Evolutionary conservation across 1,139 yeast genomes (phyloP).

Genomic region (Ogataea hybrid): DNA sequence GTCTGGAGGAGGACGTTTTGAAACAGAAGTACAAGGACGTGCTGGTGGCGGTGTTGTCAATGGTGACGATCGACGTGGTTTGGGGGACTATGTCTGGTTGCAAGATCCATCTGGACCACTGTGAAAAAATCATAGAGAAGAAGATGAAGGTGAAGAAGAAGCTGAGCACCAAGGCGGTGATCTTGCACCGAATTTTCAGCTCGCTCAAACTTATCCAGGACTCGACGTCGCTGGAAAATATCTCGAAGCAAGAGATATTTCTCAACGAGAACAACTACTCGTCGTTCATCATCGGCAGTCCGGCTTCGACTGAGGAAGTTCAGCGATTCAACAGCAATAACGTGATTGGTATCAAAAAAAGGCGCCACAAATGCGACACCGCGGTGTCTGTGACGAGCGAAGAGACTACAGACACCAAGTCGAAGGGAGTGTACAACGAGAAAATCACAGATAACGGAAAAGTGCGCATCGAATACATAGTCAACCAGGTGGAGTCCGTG

Average conservation of each 20-base stretch:
- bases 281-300: conserved; percentile 31
- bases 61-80: conserved; percentile 85
- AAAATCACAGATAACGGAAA: conserved; percentile 41
- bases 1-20: conserved; percentile 46
- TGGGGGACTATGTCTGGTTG: conserved; percentile 94
- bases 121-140: conserved; percentile 70
- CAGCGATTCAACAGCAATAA: conserved; percentile 23
- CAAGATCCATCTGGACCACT: conserved; percentile 67
- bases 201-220: conserved; percentile 75
- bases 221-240: conserved; percentile 56
- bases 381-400: background rate
- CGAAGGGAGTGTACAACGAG: conserved; percentile 37
- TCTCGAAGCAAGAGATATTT: conserved; percentile 33
- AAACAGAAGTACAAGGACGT: conserved; percentile 82
- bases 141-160: conserved; percentile 66
- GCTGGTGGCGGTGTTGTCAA: conserved; percentile 76
- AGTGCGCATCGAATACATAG: conserved; percentile 47
- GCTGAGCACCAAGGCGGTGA: conserved; percentile 71
- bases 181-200: conserved; percentile 75
- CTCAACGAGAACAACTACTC: conserved; percentile 33
- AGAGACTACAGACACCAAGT: conserved; percentile 3
- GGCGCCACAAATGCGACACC: conserved; percentile 5
- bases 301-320: conserved; percentile 24
- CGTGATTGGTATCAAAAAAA: conserved; percentile 24
- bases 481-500: conserved; percentile 38